A percentile compares a stretch with the other conserved stretches of the same genome.
Conservation (phyloP, 345 rosid genomes). For the Gossypium sturtianum region DNA sequence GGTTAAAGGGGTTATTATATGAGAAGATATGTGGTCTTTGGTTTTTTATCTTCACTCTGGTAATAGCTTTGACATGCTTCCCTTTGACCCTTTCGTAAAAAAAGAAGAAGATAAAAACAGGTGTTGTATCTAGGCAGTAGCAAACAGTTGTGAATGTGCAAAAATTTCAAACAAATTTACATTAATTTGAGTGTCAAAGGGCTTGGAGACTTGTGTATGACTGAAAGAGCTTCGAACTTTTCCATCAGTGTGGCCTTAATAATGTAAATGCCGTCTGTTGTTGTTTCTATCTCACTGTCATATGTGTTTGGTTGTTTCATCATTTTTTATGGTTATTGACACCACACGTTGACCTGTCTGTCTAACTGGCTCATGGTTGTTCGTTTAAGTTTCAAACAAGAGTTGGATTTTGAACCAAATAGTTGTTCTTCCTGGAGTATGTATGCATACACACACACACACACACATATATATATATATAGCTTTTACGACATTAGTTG, state of each 20-base stretch:
- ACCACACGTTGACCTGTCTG: too few relatives aligned
- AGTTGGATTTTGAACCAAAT: too few relatives aligned
- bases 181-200: background rate
- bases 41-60: background rate
- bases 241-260: background rate
- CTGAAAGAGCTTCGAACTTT: background rate
- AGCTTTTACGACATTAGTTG: background rate
- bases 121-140: background rate
- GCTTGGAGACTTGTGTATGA: background rate
- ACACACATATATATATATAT: too few relatives aligned
- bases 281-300: background rate
- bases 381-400: background rate
- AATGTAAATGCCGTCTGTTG: background rate
- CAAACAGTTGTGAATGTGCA: conserved; percentile 1
- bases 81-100: conserved; percentile 3
- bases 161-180: background rate
- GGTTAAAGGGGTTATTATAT: background rate
- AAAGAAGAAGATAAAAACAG: background rate
- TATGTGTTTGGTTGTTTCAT: background rate
- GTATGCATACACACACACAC: too few relatives aligned
- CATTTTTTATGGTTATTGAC: background rate
- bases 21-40: background rate
- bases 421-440: background rate
- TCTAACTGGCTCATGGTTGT: too few relatives aligned
- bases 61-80: background rate